Conservation (phyloP, 176 grass and related monocot species). For the Oryza coarctata region DNA sequence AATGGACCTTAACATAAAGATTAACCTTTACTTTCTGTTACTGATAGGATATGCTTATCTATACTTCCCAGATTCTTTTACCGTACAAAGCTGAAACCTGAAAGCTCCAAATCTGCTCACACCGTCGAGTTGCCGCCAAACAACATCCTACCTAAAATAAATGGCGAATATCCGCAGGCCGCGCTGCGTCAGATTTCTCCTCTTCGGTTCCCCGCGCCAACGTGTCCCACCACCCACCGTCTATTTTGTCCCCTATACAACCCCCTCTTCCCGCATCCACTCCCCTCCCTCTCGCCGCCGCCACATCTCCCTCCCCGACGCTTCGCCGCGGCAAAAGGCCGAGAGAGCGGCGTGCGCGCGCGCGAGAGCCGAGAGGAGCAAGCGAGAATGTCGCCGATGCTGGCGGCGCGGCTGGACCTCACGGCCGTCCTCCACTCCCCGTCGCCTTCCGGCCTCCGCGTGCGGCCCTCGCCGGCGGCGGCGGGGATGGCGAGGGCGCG, state of each 20-base stretch:
- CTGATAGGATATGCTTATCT: too few relatives aligned
- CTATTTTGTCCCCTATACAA: neutral
- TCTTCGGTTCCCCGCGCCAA: neutral
- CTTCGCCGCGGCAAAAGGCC: slow-evolving; percentile 23
- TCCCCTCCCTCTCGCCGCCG: slow-evolving; percentile 22
- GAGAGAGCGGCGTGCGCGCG: neutral
- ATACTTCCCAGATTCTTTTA: too few relatives aligned
- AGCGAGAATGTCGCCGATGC: slow-evolving; percentile 38
- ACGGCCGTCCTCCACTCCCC: neutral
- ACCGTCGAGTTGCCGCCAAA: neutral
- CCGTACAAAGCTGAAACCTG: too few relatives aligned
- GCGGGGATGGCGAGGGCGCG: neutral
- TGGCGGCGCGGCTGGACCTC: slow-evolving; percentile 17
- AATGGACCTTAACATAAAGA: too few relatives aligned
- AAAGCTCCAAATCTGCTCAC: neutral
- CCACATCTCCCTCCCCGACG: neutral
- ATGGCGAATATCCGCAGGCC: neutral
- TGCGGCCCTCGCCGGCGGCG: neutral
- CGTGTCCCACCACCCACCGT: neutral
- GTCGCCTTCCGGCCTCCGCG: neutral
- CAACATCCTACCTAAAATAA: neutral
- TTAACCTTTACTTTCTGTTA: too few relatives aligned
- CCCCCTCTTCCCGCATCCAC: neutral
- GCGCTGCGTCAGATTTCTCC: neutral
- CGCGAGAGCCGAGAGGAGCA: neutral